Evolutionary conservation across 306 rosid species (phyloP).

Genomic region (Trifolium repens): DNA sequence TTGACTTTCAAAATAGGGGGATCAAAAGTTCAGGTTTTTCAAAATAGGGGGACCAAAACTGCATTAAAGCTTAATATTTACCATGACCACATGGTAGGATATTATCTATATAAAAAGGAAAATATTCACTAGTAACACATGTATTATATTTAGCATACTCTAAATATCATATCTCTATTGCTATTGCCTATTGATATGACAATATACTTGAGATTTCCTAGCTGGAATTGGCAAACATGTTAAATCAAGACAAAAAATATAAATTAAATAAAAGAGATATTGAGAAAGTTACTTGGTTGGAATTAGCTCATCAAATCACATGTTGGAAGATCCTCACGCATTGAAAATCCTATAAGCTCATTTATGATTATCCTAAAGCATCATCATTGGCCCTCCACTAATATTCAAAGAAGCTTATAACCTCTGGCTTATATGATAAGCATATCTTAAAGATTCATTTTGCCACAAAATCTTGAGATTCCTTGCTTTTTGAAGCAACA

Average conservation of each 20-base stretch:
- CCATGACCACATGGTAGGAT: too few relatives aligned
- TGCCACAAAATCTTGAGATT: constrained; percentile 44
- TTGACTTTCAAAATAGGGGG: too few relatives aligned
- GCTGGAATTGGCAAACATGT: constrained; percentile 32
- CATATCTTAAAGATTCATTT: constrained; percentile 46
- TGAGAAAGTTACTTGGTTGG: constrained; percentile 37
- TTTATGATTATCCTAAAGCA: constrained; percentile 51
- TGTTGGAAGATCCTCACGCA: constrained; percentile 50
- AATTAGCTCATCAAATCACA: constrained; percentile 40
- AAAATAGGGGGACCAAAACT: too few relatives aligned
- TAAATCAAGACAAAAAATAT: constrained; percentile 31
- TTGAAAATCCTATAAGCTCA: constrained; percentile 43
- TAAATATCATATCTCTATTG: too few relatives aligned
- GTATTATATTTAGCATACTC: too few relatives aligned
- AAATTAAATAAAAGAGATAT: neutral
- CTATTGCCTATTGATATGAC: constrained; percentile 7
- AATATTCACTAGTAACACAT: too few relatives aligned
- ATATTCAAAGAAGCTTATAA: constrained; percentile 39
- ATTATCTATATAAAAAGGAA: too few relatives aligned
- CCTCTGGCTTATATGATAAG: constrained; percentile 41
- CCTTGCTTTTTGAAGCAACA: constrained; percentile 46
- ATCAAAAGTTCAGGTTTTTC: too few relatives aligned
- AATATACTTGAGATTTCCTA: constrained; percentile 27
- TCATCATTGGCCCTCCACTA: constrained; percentile 51
- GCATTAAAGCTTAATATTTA: too few relatives aligned